Conservation (phyloP, 352 stramenopile genomes). For the Phytopythium litorale region DNA sequence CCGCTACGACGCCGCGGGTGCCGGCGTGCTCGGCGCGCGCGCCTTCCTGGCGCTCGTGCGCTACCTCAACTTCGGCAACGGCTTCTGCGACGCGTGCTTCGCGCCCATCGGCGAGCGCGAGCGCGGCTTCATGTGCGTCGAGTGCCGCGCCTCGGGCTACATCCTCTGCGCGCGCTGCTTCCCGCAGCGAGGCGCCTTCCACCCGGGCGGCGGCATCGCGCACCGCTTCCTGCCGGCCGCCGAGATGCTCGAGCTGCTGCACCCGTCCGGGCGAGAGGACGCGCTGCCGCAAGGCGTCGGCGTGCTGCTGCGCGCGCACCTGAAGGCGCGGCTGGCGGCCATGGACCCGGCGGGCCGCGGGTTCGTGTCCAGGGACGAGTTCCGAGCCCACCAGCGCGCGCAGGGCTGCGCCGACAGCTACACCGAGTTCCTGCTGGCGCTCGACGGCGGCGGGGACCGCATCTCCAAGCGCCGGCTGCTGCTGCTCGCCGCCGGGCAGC, state of each 20-base stretch:
- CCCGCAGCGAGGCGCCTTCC: slow-evolving; percentile 19
- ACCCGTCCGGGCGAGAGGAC: slow-evolving; percentile 20
- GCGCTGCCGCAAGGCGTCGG: slow-evolving; percentile 28
- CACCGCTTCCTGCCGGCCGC: slow-evolving; percentile 27
- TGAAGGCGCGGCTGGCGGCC: slow-evolving; percentile 20
- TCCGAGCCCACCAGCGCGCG: slow-evolving; percentile 20
- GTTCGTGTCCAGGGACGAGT: slow-evolving; percentile 20
- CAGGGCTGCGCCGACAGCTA: slow-evolving; percentile 31
- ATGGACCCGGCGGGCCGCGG: slow-evolving; percentile 23
- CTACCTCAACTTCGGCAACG: slow-evolving; percentile 39
- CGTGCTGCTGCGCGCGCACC: slow-evolving; percentile 27
- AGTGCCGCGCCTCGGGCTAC: slow-evolving; percentile 26
- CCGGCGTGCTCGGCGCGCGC: slow-evolving; percentile 27
- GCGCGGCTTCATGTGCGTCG: slow-evolving; percentile 32
- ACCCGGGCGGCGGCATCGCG: slow-evolving; percentile 7
- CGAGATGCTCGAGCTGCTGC: slow-evolving; percentile 29
- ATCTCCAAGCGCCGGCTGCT: slow-evolving; percentile 29
- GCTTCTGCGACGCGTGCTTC: slow-evolving; percentile 40
- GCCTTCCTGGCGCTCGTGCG: slow-evolving; percentile 34
- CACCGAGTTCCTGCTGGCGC: slow-evolving; percentile 27
- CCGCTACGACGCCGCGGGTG: slow-evolving; percentile 24
- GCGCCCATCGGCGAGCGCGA: slow-evolving; percentile 30
- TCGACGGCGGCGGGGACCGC: slow-evolving; percentile 12
- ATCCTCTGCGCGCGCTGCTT: slow-evolving; percentile 34
- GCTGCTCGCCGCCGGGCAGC: slow-evolving; percentile 27